Evolutionary conservation across 2,329 filamentous ascomycete species (phyloP).

Genomic region (Amylocarpus encephaloides): DNA sequence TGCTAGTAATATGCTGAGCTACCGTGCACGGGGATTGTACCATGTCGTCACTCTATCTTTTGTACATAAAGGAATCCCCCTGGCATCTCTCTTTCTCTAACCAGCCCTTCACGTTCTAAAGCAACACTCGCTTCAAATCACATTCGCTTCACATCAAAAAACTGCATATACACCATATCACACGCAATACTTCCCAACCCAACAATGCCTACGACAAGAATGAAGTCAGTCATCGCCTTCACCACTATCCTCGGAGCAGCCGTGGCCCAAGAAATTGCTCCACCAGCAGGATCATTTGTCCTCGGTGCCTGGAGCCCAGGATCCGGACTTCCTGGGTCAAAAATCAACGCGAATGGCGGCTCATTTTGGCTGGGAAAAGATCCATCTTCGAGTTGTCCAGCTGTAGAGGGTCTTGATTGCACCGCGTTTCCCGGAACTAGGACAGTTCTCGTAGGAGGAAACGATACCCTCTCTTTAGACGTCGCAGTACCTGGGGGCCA

Average conservation of each 20-base stretch:
- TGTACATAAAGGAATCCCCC: too few relatives aligned
- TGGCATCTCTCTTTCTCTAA: too few relatives aligned
- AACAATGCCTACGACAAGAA: neutral
- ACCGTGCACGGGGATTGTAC: neutral
- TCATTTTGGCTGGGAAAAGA: conserved; percentile 4
- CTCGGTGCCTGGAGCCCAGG: conserved; percentile 1
- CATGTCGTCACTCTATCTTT: too few relatives aligned
- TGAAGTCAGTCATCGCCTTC: conserved; percentile 7
- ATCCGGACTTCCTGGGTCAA: neutral
- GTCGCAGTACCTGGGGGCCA: conserved; percentile 9
- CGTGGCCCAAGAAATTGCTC: neutral
- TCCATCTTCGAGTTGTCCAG: conserved; percentile 43
- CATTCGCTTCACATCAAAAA: too few relatives aligned
- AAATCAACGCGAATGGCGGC: conserved; percentile 1
- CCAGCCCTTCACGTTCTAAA: too few relatives aligned
- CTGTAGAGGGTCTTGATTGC: conserved; percentile 12
- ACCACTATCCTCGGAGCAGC: neutral
- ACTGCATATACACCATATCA: too few relatives aligned
- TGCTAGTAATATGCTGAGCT: neutral
- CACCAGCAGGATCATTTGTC: conserved; percentile 2
- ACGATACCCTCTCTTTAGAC: neutral
- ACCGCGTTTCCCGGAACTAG: conserved; percentile 1
- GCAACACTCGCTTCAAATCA: too few relatives aligned
- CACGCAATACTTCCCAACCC: too few relatives aligned
- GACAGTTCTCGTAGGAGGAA: conserved; percentile 5